These are phyloP conservation scores for Sporobolomyces pararoseus DNA, from an alignment of 768 basidiomycete genomes.

Conservation along the genomic window DNA sequence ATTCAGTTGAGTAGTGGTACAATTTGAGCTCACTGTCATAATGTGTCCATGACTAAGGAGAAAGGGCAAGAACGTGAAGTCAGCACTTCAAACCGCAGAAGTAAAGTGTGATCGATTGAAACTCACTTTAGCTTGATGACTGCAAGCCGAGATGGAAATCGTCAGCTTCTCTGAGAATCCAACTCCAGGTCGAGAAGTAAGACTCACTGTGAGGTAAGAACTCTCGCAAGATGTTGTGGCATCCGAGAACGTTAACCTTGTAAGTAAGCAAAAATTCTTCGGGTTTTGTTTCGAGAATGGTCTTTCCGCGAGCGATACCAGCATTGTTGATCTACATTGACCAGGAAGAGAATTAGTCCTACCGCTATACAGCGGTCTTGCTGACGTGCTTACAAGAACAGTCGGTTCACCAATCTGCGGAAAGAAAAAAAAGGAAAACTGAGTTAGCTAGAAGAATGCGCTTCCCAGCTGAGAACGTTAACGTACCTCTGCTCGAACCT, in stretches of 20 bases:
- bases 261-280: conserved; percentile 30
- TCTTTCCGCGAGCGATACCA: conserved; percentile 35
- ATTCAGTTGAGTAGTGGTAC: neutral
- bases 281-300: conserved; percentile 25
- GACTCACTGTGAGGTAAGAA: conserved; percentile 36
- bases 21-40: conserved; percentile 11
- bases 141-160: neutral
- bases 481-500: conserved; percentile 21
- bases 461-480: neutral
- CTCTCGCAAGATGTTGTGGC: conserved; percentile 32
- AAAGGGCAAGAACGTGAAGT: neutral
- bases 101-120: neutral
- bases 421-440: neutral
- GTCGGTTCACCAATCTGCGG: conserved; percentile 33
- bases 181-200: neutral
- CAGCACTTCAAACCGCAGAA: neutral
- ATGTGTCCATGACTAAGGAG: conserved; percentile 34
- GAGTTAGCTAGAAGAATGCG: neutral
- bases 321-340: conserved; percentile 34
- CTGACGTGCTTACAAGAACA: conserved; percentile 10
- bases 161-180: neutral
- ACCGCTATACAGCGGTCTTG: neutral
- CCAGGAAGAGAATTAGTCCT: neutral
- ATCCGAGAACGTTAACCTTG: conserved; percentile 37
- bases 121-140: conserved; percentile 37